These are phyloP conservation scores for Chalciporus sphaerocephalus DNA, from an alignment of 768 basidiomycete genomes.

Conservation along the genomic window DNA sequence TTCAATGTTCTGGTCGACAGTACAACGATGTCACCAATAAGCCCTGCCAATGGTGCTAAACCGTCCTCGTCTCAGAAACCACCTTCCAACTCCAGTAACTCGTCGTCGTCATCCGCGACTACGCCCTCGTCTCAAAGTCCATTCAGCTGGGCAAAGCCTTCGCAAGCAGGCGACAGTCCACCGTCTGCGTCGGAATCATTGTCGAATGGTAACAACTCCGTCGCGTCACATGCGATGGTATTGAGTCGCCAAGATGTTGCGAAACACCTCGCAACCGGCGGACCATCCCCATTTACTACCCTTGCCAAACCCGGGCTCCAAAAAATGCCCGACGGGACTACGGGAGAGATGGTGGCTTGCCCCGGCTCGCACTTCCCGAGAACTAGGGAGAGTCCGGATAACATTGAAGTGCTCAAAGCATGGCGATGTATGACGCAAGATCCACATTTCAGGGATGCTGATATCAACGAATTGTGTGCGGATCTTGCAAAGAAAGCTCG, in stretches of 20 bases:
- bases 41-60: constrained; percentile 35
- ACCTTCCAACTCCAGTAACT: constrained; percentile 17
- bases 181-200: constrained; percentile 38
- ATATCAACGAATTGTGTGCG: constrained; percentile 72
- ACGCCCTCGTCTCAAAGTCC: constrained; percentile 24
- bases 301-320: constrained; percentile 23
- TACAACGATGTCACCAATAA: constrained; percentile 43
- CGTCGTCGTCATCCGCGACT: constrained; percentile 23
- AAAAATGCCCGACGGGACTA: constrained; percentile 42
- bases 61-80: constrained; percentile 14
- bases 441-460: constrained; percentile 75
- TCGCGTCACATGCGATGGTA: not conserved
- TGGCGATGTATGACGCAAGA: constrained; percentile 74
- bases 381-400: constrained; percentile 64
- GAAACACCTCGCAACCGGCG: constrained; percentile 47
- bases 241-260: constrained; percentile 48
- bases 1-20: constrained; percentile 34
- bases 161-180: constrained; percentile 28
- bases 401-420: constrained; percentile 73
- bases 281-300: constrained; percentile 55
- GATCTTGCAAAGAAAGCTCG: constrained; percentile 80
- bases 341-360: constrained; percentile 59
- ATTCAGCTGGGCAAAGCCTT: constrained; percentile 25
- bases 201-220: constrained; percentile 28
- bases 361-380: constrained; percentile 64